Percentiles rank a stretch among this genome's conserved stretches.
Evolutionary conservation across 116 monocot genomes (phyloP).

Genomic region (Cymodocea nodosa): DNA sequence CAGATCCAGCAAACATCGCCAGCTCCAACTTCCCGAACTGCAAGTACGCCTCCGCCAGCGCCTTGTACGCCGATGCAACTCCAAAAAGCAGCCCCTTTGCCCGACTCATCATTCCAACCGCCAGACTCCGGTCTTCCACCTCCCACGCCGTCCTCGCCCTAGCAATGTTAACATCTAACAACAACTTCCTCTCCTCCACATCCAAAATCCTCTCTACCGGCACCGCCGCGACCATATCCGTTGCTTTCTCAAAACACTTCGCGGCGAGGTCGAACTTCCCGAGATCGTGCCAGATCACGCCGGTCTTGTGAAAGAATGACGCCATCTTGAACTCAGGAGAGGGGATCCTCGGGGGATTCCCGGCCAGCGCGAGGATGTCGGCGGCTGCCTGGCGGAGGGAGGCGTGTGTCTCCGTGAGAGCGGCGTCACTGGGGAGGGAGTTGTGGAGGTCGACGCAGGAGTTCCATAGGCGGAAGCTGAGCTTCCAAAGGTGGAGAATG

Average conservation of each 20-base stretch:
- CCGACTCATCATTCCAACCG: slow-evolving; percentile 57
- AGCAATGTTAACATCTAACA: slow-evolving; percentile 61
- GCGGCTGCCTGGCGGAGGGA: slow-evolving; percentile 53
- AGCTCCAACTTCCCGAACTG: slow-evolving; percentile 50
- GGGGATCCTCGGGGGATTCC: slow-evolving; percentile 39
- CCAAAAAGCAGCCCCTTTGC: slow-evolving; percentile 46
- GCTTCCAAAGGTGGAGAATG: slow-evolving; percentile 52
- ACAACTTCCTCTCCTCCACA: slow-evolving; percentile 43
- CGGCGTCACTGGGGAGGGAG: background rate
- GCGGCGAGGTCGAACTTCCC: slow-evolving; percentile 38
- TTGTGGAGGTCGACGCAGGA: slow-evolving; percentile 49
- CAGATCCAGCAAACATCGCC: slow-evolving; percentile 4
- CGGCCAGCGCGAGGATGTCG: slow-evolving; percentile 64
- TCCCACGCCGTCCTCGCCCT: slow-evolving; percentile 68
- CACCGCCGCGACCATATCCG: slow-evolving; percentile 34
- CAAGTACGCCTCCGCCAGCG: slow-evolving; percentile 65
- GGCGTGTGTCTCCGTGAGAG: slow-evolving; percentile 11
- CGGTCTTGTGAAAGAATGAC: slow-evolving; percentile 67
- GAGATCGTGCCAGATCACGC: slow-evolving; percentile 48
- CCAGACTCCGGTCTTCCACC: slow-evolving; percentile 38
- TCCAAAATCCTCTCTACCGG: slow-evolving; percentile 10
- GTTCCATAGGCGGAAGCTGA: slow-evolving; percentile 87
- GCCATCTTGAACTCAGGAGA: slow-evolving; percentile 56
- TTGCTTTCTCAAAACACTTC: slow-evolving; percentile 56
- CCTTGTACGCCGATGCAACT: slow-evolving; percentile 19